Evolutionary conservation across 225 moss, liverwort and hornwort genomes (phyloP).

Genomic region (Bryoerythrophyllum caledonicum): DNA sequence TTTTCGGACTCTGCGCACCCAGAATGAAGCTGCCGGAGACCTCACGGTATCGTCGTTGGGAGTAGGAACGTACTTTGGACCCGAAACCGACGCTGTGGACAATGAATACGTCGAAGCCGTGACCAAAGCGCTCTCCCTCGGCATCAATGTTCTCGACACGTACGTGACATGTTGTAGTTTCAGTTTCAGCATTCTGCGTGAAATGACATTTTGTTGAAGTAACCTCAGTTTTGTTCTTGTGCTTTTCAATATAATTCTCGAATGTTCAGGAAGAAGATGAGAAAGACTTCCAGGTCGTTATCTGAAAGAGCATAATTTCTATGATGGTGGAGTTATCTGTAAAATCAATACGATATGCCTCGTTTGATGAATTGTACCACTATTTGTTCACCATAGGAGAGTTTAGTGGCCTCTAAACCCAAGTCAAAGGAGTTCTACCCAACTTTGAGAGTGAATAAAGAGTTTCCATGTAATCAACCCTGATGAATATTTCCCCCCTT

Average conservation of each 20-base stretch:
- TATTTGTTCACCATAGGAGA: no score
- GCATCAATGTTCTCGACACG: conserved; percentile 66
- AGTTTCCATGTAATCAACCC: no score
- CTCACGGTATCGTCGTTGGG: conserved; percentile 54
- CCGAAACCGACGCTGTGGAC: conserved; percentile 45
- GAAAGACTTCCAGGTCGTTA: not conserved
- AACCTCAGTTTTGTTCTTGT: not conserved
- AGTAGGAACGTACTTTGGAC: conserved; percentile 54
- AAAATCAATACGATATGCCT: no score
- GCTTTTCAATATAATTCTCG: not conserved
- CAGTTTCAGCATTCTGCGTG: not conserved
- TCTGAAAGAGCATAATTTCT: not conserved
- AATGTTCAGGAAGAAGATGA: not conserved
- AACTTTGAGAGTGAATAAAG: no score
- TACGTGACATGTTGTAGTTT: conserved; percentile 31
- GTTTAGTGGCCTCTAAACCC: no score
- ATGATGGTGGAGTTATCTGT: not conserved
- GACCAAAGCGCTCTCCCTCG: conserved; percentile 34
- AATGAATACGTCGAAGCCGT: conserved; percentile 44
- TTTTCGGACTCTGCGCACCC: conserved; percentile 54
- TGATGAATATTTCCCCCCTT: no score
- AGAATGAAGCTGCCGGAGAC: conserved; percentile 39
- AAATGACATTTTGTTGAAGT: not conserved
- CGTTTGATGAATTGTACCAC: no score
- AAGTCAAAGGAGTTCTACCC: no score